Evolutionary conservation across 768 basidiomycete genomes (phyloP).

Genomic region (Punctularia strigosozonata): DNA sequence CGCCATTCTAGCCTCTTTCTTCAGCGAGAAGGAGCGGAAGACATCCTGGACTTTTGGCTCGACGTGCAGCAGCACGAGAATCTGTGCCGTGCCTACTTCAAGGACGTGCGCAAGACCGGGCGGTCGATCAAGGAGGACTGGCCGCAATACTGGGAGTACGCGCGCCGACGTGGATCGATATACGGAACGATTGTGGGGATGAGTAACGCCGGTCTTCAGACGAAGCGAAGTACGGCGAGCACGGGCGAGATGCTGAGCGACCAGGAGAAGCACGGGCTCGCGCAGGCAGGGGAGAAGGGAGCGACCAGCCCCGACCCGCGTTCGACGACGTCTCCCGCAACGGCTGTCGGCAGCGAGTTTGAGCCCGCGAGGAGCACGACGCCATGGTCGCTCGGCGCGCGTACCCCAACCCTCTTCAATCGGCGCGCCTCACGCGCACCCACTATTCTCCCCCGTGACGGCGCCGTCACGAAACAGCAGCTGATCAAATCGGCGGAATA

Average conservation of each 20-base stretch:
- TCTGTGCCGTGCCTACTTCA: constrained; percentile 96
- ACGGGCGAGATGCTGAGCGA: constrained; percentile 63
- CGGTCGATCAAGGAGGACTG: constrained; percentile 91
- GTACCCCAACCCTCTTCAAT: constrained; percentile 69
- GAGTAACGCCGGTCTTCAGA: constrained; percentile 22
- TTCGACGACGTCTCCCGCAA: constrained; percentile 37
- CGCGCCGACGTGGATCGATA: constrained; percentile 82
- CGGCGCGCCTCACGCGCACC: constrained; percentile 80
- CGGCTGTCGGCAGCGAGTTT: constrained; percentile 29
- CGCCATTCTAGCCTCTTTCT: constrained; percentile 64
- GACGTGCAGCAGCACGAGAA: constrained; percentile 99
- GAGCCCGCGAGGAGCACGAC: constrained; percentile 59
- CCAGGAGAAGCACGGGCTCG: constrained; percentile 57
- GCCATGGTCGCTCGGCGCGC: constrained; percentile 66
- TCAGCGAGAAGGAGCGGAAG: constrained; percentile 91
- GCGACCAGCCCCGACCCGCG: constrained; percentile 50
- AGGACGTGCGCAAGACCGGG: constrained; percentile 93
- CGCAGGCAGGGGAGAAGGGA: constrained; percentile 35
- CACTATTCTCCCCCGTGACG: constrained; percentile 84
- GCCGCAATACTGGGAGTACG: constrained; percentile 97
- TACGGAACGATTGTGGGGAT: constrained; percentile 85
- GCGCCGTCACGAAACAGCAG: constrained; percentile 83
- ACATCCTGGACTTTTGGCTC: constrained; percentile 96
- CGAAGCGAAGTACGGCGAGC: constrained; percentile 75
- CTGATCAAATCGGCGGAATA: constrained; percentile 91